These are phyloP conservation scores for Pythium sukuiense DNA, from an alignment of 352 stramenopile species.

Conservation along the genomic window DNA sequence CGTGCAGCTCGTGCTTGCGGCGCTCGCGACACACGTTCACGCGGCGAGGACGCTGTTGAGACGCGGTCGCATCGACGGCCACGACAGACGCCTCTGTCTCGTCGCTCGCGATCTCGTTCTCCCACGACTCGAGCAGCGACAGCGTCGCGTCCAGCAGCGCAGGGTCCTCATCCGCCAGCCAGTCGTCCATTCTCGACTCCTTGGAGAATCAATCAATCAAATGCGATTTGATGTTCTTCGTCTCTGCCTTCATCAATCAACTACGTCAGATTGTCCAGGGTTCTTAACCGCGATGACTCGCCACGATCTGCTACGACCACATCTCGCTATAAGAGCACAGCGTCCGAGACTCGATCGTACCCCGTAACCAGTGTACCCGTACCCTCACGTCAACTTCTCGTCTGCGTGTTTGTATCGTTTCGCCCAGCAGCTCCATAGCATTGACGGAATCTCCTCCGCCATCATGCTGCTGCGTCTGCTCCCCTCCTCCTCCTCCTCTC, in stretches of 20 bases:
- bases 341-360: background rate
- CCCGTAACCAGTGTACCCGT: background rate
- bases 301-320: no score
- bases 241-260: background rate
- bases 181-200: background rate
- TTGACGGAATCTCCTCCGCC: background rate
- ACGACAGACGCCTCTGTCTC: background rate
- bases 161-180: constrained; percentile 10
- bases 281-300: no score
- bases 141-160: constrained; percentile 25
- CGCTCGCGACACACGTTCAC: constrained; percentile 26
- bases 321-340: no score
- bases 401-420: background rate
- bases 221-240: background rate
- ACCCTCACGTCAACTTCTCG: background rate
- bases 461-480: background rate
- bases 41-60: background rate
- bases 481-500: background rate
- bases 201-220: background rate
- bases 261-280: background rate
- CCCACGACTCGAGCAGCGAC: constrained; percentile 18
- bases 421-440: background rate
- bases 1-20: constrained; percentile 34
- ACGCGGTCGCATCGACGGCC: background rate
- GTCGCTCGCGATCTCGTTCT: background rate